Evolutionary conservation across 768 basidiomycete genomes (phyloP), one percentile per base, ranked within the genome.

Genomic region (Collybia mongolica): DNA sequence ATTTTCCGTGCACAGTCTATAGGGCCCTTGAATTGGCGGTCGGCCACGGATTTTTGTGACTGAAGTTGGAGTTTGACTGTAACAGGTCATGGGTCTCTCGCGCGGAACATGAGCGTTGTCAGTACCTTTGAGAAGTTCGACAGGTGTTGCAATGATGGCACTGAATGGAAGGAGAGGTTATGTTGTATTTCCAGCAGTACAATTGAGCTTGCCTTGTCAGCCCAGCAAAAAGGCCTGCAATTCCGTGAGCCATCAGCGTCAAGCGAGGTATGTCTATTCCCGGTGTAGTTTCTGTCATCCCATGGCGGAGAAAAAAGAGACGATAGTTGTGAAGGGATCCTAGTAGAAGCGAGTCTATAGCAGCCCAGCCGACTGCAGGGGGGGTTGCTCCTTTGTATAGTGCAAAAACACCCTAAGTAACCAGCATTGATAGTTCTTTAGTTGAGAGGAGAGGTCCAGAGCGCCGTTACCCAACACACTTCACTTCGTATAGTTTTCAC

Each of bases 331-430:
- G 85, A 28, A 88, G 66, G 14, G 83, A 84, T 23, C 86, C 86
- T 50, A 86, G 72, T 17, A 87, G 73, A 22, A 88, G 70, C 17
- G 86, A 84, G 60, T 90, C 88, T 48, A 85, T 84, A 38, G 82
- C 78, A 14, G 84, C 81, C 87, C 86, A 88, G 11, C 84, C 86
- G 3, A 88, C 72, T 14, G 84, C 83, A 5, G 86, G 87, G 17
- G 86, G 84, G 2, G 84, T 84, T 8, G 82, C 84, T 6, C 86
- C 86, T 66, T 86, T 88, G 72, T 88, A 90, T 28, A 90, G 69
- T 2, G 85, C 86, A 44, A 82, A 63, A 15, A 81, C 56, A 20
- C 83, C 83, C 81, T 86, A 57, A 32, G 5, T 45, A 24, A 19
- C 32, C 48, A 14, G 6, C 32, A 19, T 54, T 46, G 26, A 53